Percentiles rank a stretch among this genome's conserved stretches.
These are phyloP conservation scores for Ophiocordyceps sinensis DNA, from an alignment of 2,329 filamentous ascomycete species.

Conservation along the genomic window DNA sequence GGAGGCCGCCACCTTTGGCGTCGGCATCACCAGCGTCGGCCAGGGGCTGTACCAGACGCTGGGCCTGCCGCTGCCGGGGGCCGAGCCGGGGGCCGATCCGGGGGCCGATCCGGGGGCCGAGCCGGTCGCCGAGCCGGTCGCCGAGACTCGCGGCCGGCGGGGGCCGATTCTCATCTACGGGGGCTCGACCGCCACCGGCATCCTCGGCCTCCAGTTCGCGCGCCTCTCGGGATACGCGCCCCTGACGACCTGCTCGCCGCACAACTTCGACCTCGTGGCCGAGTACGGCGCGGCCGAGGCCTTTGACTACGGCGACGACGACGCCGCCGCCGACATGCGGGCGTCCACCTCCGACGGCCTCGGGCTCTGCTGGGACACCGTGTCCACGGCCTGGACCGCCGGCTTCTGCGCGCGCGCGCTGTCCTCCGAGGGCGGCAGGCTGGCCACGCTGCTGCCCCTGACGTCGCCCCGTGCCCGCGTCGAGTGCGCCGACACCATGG, in stretches of 20 bases:
- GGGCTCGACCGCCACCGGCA: conserved; percentile 27
- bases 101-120: no score
- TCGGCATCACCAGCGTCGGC: conserved; percentile 12
- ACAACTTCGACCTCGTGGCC: conserved; percentile 23
- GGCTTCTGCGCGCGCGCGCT: conserved; percentile 20
- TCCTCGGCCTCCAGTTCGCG: conserved; percentile 27
- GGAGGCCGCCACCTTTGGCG: conserved; percentile 11
- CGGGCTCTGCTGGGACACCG: conserved; percentile 21
- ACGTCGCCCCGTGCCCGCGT: conserved; percentile 18
- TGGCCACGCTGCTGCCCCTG: neutral
- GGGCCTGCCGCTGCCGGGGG: conserved; percentile 10
- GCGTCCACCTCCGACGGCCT: conserved; percentile 10
- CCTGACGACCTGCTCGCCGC: conserved; percentile 26
- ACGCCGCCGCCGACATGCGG: conserved; percentile 8
- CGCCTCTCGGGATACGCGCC: conserved; percentile 22
- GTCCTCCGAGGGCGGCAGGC: neutral
- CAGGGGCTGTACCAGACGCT: conserved; percentile 16
- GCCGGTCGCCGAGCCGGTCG: no score
- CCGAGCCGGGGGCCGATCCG: no score
- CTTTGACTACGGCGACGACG: conserved; percentile 24
- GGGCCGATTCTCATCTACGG: conserved; percentile 27
- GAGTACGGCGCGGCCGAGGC: conserved; percentile 25
- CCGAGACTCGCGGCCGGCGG: conserved; percentile 4
- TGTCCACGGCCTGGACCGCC: conserved; percentile 10
- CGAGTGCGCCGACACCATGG: conserved; percentile 20